Evolutionary conservation across 495 filamentous ascomycete species (phyloP).

Genomic region (Xylaria palmicola): DNA sequence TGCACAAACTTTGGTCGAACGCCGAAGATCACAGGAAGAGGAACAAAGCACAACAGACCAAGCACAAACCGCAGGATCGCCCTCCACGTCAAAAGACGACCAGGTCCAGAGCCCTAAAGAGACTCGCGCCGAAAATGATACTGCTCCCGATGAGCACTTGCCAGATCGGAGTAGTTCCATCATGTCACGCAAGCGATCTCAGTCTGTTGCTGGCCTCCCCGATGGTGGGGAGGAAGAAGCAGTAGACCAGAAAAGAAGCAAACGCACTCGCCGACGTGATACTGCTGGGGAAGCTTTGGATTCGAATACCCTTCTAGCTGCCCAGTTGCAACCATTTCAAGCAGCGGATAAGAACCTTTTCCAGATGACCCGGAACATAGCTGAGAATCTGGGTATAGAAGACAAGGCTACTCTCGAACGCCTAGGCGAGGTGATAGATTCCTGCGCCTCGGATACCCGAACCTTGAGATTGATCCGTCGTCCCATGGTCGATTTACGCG

Average conservation of each 20-base stretch:
- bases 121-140: conserved; percentile 15
- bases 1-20: conserved; percentile 40
- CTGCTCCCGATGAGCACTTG: conserved; percentile 21
- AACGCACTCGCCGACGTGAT: conserved; percentile 77
- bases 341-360: conserved; percentile 78
- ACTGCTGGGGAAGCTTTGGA: conserved; percentile 71
- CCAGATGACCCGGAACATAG: conserved; percentile 61
- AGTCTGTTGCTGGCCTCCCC: conserved; percentile 58
- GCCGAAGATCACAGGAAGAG: conserved; percentile 15
- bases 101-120: conserved; percentile 25
- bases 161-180: conserved; percentile 34
- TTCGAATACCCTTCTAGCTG: conserved; percentile 66
- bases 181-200: conserved; percentile 60
- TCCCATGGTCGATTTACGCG: conserved; percentile 41
- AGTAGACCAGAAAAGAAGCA: conserved; percentile 71
- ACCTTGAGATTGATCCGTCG: conserved; percentile 39
- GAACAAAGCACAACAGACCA: conserved; percentile 8
- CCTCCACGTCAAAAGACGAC: conserved; percentile 22
- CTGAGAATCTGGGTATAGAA: conserved; percentile 65
- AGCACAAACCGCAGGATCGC: conserved; percentile 5
- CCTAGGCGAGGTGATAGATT: conserved; percentile 54
- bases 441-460: conserved; percentile 45
- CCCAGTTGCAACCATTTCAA: conserved; percentile 64
- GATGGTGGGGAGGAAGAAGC: conserved; percentile 56
- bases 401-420: conserved; percentile 50